A percentile compares a stretch with the other conserved stretches of the same genome.
Conservation (phyloP, 495 filamentous ascomycete genomes). For the Penicillium samsonianum region DNA sequence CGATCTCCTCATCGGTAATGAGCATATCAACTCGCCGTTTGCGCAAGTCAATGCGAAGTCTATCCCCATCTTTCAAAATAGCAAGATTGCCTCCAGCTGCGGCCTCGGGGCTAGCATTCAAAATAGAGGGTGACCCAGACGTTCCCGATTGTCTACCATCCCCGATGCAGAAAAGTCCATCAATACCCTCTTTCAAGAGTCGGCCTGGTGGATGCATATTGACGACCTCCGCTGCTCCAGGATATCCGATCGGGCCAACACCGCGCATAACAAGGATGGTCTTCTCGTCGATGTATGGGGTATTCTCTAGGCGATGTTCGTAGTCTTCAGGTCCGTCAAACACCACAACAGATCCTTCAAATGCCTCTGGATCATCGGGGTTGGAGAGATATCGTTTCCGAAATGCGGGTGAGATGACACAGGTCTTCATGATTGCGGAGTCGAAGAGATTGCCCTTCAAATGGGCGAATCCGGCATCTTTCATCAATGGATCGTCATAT, state of each 20-base stretch:
- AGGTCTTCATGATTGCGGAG: conserved; percentile 60
- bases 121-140: conserved; percentile 55
- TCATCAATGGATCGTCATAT: conserved; percentile 48
- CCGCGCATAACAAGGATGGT: conserved; percentile 58
- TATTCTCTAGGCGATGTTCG: conserved; percentile 47
- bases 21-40: conserved; percentile 56
- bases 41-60: conserved; percentile 56
- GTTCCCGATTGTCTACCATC: conserved; percentile 59
- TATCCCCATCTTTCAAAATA: conserved; percentile 55
- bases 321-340: conserved; percentile 60
- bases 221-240: conserved; percentile 57
- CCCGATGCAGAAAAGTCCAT: conserved; percentile 56
- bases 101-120: conserved; percentile 60
- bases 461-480: conserved; percentile 53
- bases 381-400: conserved; percentile 48
- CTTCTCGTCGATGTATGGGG: conserved; percentile 45
- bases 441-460: conserved; percentile 54
- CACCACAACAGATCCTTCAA: conserved; percentile 51
- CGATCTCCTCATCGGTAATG: conserved; percentile 62
- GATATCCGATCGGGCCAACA: conserved; percentile 54
- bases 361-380: conserved; percentile 52
- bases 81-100: conserved; percentile 61
- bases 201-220: conserved; percentile 56
- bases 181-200: conserved; percentile 48
- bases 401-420: conserved; percentile 53